A percentile compares a stretch with the other conserved stretches of the same genome.
Conservation (phyloP, 1,139 yeast genomes). For the Suhomyces chickasaworum region DNA sequence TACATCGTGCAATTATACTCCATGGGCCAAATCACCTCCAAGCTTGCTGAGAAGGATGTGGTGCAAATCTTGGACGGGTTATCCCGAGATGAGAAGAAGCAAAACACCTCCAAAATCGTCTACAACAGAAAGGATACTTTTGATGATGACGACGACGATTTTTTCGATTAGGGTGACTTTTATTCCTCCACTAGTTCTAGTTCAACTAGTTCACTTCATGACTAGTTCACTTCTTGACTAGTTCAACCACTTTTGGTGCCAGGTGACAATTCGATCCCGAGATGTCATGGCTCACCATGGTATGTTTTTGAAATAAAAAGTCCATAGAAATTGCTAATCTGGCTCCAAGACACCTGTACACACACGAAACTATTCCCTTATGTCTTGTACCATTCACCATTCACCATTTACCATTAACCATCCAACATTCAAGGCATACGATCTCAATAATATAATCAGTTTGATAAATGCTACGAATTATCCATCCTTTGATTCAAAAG, state of each 20-base stretch:
- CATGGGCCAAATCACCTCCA: conserved; percentile 73
- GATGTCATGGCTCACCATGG: no score
- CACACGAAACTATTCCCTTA: neutral
- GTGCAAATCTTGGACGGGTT: conserved; percentile 82
- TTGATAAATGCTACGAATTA: neutral
- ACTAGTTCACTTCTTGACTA: no score
- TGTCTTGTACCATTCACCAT: no score
- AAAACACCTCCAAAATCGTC: conserved; percentile 59
- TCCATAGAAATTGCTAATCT: neutral
- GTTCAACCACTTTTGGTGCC: no score
- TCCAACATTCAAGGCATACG: neutral
- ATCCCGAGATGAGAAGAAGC: conserved; percentile 73
- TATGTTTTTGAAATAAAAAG: no score
- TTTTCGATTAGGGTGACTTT: conserved; percentile 18
- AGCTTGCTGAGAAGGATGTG: conserved; percentile 75
- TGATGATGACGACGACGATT: conserved; percentile 20
- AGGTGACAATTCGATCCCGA: no score
- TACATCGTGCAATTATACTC: conserved; percentile 73
- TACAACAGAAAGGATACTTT: conserved; percentile 21
- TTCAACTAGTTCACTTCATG: no score
- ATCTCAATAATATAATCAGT: neutral
- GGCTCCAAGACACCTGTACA: neutral
- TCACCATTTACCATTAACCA: no score
- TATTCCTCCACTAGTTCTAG: no score
- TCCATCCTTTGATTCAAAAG: neutral